Base-by-base conservation (phyloP, 164 flowering plant genomes). In the Chimonanthus salicifolius region DNA sequence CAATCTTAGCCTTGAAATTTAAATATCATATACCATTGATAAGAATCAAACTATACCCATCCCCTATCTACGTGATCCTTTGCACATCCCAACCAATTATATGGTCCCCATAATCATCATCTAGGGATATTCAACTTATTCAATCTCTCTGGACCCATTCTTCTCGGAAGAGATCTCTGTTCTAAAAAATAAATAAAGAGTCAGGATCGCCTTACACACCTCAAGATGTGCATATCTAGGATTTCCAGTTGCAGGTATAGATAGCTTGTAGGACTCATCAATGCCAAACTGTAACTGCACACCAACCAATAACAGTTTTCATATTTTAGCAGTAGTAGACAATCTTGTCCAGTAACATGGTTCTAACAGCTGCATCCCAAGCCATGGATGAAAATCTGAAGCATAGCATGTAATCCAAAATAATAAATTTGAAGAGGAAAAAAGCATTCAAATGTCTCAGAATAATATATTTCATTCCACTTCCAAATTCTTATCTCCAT, bases 251-350 rank as follows among this genome's bases (percentile, higher is more conserved):
- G 83, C 72, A 44, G 92, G 87, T 51, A 93, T 76, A 8, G 77
- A 70, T 74, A 93, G 76, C 71, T 80, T 82, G 86, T 93, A 91
- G 2, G 98, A 89, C 80, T 93, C 98, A 70, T 93, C 95, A 44
- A 85, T 72, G 21, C 94, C 95, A 80, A 82, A 87, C 70, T 90
- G 91, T 66, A 91, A 78, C 98, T 93, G 94, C 86, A 85, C 15
- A 60, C 4, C 69, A 66, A 68, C 67, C 5, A 76, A 66, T 8
- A 65, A 20, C 18, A 49, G 67, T 51, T 58, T 6, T 33, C 43
- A 58, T 7, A 71, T 45, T 33, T 33, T 33, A 33, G 33, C 33
- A 33, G 33, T 33, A 33, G 33, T 33, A 33, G 16, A n/a, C 60
- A 54, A 8, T 33, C 33, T 33, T 33, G 33, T 33, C 33, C 33